A percentile compares a stretch with the other conserved stretches of the same genome.
These are phyloP conservation scores for Lachnellula suecica DNA, from an alignment of 2,329 filamentous ascomycete genomes.

Conservation along the genomic window DNA sequence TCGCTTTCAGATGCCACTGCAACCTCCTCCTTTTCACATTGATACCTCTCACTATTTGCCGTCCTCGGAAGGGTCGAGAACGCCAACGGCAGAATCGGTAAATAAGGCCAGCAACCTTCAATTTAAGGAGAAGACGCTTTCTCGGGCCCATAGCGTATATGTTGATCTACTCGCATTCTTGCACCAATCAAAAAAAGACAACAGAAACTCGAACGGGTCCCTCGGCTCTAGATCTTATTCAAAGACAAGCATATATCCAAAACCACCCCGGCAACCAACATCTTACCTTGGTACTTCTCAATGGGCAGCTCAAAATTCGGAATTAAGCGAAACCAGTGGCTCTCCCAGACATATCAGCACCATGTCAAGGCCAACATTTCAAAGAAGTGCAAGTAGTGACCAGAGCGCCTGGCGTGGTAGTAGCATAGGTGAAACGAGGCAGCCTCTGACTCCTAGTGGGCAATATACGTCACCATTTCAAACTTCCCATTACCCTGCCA, in stretches of 20 bases:
- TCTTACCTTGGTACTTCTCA: constrained; percentile 22
- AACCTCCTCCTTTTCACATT: constrained; percentile 4
- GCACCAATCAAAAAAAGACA: constrained; percentile 56
- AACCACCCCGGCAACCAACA: constrained; percentile 35
- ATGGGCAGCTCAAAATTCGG: constrained; percentile 13
- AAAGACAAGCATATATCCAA: constrained; percentile 56
- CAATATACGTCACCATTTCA: constrained; percentile 30
- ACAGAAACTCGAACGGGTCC: constrained; percentile 35
- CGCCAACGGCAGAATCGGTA: constrained; percentile 21
- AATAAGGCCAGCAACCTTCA: constrained; percentile 36
- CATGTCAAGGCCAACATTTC: not conserved
- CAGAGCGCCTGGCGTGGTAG: constrained; percentile 15
- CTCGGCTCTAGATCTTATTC: constrained; percentile 37
- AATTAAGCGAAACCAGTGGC: not conserved
- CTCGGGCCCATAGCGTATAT: constrained; percentile 72
- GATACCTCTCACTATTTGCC: constrained; percentile 8
- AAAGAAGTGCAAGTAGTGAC: constrained; percentile 3
- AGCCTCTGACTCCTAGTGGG: constrained; percentile 16
- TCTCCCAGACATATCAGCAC: constrained; percentile 1
- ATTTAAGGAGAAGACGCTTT: constrained; percentile 68
- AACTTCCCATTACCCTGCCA: constrained; percentile 10
- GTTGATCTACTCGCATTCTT: constrained; percentile 67
- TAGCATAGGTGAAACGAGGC: constrained; percentile 11
- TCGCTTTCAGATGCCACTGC: constrained; percentile 2
- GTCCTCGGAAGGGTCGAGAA: constrained; percentile 19